Percentiles rank a stretch among this genome's conserved stretches.
These are phyloP conservation scores for Penicillium robsamsonii DNA, from an alignment of 495 filamentous ascomycete genomes.

Conservation along the genomic window DNA sequence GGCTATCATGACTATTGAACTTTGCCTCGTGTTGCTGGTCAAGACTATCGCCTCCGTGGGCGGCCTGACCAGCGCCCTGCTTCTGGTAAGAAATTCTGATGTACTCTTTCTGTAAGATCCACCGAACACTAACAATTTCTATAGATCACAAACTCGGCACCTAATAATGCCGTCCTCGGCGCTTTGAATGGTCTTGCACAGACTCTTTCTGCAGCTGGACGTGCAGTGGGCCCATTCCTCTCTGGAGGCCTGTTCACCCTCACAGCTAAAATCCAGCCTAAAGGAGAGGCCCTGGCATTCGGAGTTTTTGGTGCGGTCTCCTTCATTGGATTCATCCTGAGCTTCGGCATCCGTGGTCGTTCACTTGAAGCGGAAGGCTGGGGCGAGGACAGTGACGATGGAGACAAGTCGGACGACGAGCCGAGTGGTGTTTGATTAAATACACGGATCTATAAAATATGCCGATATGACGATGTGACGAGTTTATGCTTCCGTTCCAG, in stretches of 20 bases:
- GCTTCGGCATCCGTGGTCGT: slow-evolving; percentile 64
- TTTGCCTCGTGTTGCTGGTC: slow-evolving; percentile 75
- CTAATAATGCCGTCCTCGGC: slow-evolving; percentile 80
- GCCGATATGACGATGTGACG: slow-evolving; percentile 19
- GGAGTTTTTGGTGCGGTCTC: slow-evolving; percentile 77
- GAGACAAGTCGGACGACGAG: slow-evolving; percentile 50
- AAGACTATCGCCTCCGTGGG: slow-evolving; percentile 89
- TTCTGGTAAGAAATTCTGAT: slow-evolving; percentile 59
- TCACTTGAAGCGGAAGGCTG: slow-evolving; percentile 62
- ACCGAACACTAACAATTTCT: slow-evolving; percentile 13
- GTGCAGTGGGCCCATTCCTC: slow-evolving; percentile 84
- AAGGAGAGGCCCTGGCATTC: slow-evolving; percentile 84
- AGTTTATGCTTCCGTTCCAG: slow-evolving; percentile 16
- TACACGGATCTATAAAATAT: slow-evolving; percentile 1
- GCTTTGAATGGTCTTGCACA: slow-evolving; percentile 93
- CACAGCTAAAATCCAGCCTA: slow-evolving; percentile 63
- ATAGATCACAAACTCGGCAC: slow-evolving; percentile 90
- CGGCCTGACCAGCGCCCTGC: slow-evolving; percentile 81
- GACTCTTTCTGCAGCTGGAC: slow-evolving; percentile 85
- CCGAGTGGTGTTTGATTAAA: slow-evolving; percentile 12
- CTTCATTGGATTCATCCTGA: slow-evolving; percentile 72
- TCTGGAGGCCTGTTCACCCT: slow-evolving; percentile 81
- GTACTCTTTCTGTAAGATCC: neutral
- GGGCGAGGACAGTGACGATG: slow-evolving; percentile 53
- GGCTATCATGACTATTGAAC: slow-evolving; percentile 65